These are phyloP conservation scores for Lachnellula suecica DNA, from an alignment of 2,329 filamentous ascomycete genomes.

Conservation along the genomic window DNA sequence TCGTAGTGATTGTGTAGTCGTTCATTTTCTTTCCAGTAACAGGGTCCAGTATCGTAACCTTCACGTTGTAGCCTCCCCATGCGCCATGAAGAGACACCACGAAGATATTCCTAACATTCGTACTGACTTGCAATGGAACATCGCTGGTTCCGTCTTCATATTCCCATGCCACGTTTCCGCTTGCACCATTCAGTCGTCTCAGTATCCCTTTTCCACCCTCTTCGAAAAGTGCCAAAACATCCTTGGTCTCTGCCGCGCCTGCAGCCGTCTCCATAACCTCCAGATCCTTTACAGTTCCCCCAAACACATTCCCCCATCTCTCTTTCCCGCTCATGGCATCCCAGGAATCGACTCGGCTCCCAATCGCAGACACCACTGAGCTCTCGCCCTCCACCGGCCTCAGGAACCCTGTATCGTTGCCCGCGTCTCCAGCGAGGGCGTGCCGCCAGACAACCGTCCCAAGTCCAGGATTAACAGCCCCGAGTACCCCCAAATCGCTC, in stretches of 20 bases:
- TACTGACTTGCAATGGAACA: constrained; percentile 70
- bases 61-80: constrained; percentile 72
- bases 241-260: constrained; percentile 53
- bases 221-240: constrained; percentile 68
- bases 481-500: constrained; percentile 79
- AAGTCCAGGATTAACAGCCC: constrained; percentile 84
- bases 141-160: constrained; percentile 68
- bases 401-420: constrained; percentile 43
- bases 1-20: constrained; percentile 70
- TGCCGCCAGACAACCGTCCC: constrained; percentile 88
- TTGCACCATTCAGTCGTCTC: constrained; percentile 69
- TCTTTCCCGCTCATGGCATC: constrained; percentile 78
- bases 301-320: constrained; percentile 68
- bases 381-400: constrained; percentile 77
- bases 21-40: constrained; percentile 70
- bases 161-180: constrained; percentile 78
- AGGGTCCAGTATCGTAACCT: constrained; percentile 71
- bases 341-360: constrained; percentile 74
- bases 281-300: constrained; percentile 62
- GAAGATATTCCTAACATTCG: constrained; percentile 69
- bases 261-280: constrained; percentile 71
- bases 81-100: constrained; percentile 73
- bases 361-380: constrained; percentile 72
- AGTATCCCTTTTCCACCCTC: constrained; percentile 58
- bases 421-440: constrained; percentile 51